Percentiles rank a stretch among this genome's conserved stretches.
Evolutionary conservation across 2,329 filamentous ascomycete genomes (phyloP).

Genomic region (Hypoxylon sp.): DNA sequence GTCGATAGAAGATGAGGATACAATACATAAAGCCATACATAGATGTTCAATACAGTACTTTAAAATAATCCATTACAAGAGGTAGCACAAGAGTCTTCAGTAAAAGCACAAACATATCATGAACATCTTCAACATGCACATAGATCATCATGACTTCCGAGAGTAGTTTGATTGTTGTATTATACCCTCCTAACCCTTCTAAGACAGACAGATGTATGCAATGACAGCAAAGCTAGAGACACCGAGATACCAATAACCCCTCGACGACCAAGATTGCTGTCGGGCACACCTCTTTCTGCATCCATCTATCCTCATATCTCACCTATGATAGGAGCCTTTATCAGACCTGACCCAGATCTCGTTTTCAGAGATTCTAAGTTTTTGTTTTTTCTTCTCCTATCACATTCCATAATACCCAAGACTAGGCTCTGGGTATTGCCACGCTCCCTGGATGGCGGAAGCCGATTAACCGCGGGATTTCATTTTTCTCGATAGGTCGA

Average conservation of each 20-base stretch:
- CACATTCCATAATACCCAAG: slow-evolving; percentile 11
- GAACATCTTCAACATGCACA: slow-evolving; percentile 7
- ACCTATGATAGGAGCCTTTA: slow-evolving; percentile 18
- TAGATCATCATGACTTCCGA: slow-evolving; percentile 4
- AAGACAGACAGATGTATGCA: slow-evolving; percentile 43
- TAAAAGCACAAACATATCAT: neutral
- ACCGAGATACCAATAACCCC: slow-evolving; percentile 35
- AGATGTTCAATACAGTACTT: neutral
- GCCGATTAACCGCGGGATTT: slow-evolving; percentile 4
- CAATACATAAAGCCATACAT: neutral
- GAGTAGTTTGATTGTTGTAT: slow-evolving; percentile 45
- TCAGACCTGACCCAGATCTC: slow-evolving; percentile 34
- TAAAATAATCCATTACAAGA: neutral
- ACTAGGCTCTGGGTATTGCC: slow-evolving; percentile 12
- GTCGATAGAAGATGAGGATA: slow-evolving; percentile 9
- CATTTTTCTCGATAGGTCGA: slow-evolving; percentile 38
- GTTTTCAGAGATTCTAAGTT: slow-evolving; percentile 39
- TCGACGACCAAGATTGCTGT: slow-evolving; percentile 33
- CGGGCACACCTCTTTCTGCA: slow-evolving; percentile 28
- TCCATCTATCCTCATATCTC: slow-evolving; percentile 33
- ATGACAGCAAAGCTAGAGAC: slow-evolving; percentile 43
- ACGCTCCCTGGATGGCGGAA: slow-evolving; percentile 9
- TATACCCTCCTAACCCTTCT: slow-evolving; percentile 50
- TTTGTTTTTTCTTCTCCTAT: slow-evolving; percentile 5
- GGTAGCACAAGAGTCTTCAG: neutral